Conservation (phyloP, 257 asterid genomes). For the Solanum peruvianum region DNA sequence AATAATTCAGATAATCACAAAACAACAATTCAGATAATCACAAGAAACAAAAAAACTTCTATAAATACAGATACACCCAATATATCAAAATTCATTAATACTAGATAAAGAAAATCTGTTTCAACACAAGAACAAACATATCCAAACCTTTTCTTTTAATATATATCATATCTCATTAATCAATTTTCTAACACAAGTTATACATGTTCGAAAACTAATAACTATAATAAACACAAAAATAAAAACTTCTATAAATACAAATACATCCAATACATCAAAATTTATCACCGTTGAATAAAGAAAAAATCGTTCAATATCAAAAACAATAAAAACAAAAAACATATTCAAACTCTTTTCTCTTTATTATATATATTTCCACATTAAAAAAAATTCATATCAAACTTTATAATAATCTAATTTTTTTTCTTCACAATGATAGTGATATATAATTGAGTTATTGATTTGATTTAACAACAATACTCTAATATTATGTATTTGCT, state of each 20-base stretch:
- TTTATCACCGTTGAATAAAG: no score
- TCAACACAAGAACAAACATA: neutral
- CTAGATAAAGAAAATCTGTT: no score
- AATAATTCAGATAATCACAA: neutral
- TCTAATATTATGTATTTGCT: neutral
- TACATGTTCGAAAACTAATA: no score
- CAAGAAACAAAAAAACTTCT: no score
- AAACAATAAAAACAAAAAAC: neutral
- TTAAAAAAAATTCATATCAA: neutral
- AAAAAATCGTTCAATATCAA: no score
- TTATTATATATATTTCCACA: no score
- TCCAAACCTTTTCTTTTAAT: neutral
- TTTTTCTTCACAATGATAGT: neutral
- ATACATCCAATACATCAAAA: neutral
- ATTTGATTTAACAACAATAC: neutral
- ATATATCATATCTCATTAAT: no score
- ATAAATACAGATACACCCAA: fast-evolving
- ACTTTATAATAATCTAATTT: neutral
- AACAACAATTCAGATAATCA: neutral
- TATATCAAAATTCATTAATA: no score
- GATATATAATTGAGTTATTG: neutral
- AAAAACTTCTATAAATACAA: neutral
- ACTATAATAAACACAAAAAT: neutral
- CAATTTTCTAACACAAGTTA: fast-evolving
- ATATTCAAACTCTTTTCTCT: neutral